Evolutionary conservation across 108 stramenopile species (phyloP), one percentile per base, ranked within the genome.

Genomic region (Chaetoceros muelleri): DNA sequence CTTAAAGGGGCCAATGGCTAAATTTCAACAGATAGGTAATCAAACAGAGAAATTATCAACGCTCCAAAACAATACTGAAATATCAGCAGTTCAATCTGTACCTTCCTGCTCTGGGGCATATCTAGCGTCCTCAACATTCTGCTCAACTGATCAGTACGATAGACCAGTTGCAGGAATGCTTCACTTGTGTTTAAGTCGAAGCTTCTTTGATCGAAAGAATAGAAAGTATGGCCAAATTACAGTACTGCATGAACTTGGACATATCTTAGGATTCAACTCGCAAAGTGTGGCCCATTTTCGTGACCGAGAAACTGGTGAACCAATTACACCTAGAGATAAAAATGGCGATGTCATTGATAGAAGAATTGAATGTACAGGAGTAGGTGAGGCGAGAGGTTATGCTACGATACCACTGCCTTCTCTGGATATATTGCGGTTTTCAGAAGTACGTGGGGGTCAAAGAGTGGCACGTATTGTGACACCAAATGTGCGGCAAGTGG

Each of bases 91-190:
- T n/a, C n/a, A n/a, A n/a, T n/a, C n/a, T n/a, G 23, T 21, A 31
- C 69, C 73, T 8, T 46, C 19, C 17, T 73, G 82, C 58, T 62
- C 65, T 0, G 81, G 82, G 24, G 71, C 79, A 5, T 90, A 85
- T 49, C 45, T 90, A 29, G 82, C 88, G 18, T 75, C 82, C 8
- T 77, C 88, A 48, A 77, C 82, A 1, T 82, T 74, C 67, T 90
- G 89, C 64, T 79, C 81, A 18, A 80, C 85, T 0, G 84, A 90
- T 57, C 84, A 90, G 60, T 81, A 71, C 55, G 89, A 90, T 71
- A 78, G 89, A 24, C 89, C 89, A 1, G 72, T 80, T 2, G 82
- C 84, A 0, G 89, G 81, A 2, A 62, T 84, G 22, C 59, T 90
- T 26, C 83, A 85, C 45, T 56, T 86, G 47, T 90, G 89, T 63